Evolutionary conservation across 75 land plant genomes (phyloP).

Genomic region (Cryptomeria japonica): DNA sequence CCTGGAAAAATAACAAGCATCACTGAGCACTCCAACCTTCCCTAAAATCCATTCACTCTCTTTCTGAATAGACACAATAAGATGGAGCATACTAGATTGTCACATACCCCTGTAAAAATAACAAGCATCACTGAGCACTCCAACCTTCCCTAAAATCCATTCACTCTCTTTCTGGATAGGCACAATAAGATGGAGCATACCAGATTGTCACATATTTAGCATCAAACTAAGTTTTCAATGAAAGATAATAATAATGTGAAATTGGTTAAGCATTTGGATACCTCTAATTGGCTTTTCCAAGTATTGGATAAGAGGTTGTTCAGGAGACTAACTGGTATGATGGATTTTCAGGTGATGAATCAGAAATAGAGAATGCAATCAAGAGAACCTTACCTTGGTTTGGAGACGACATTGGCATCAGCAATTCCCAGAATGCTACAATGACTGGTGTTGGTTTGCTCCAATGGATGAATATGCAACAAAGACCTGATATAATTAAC

Average conservation of each 20-base stretch:
- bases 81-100: too few relatives aligned
- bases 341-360: constrained; percentile 55
- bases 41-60: neutral
- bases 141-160: neutral
- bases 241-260: neutral
- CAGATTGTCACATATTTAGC: neutral
- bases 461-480: constrained; percentile 86
- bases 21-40: neutral
- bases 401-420: constrained; percentile 58
- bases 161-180: neutral
- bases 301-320: constrained; percentile 1
- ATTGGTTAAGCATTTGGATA: neutral
- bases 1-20: neutral
- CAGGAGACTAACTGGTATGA: neutral
- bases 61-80: too few relatives aligned
- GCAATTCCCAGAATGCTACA: constrained; percentile 49
- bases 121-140: neutral
- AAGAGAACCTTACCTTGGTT: constrained; percentile 67
- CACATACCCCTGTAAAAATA: neutral
- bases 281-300: neutral
- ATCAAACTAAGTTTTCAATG: neutral
- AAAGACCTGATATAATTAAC: constrained; percentile 43
- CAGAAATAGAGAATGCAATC: constrained; percentile 63
- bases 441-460: constrained; percentile 62
- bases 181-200: neutral